Base-by-base conservation (phyloP, 2,329 filamentous ascomycete species). In the Aspergillus sp. region DNA sequence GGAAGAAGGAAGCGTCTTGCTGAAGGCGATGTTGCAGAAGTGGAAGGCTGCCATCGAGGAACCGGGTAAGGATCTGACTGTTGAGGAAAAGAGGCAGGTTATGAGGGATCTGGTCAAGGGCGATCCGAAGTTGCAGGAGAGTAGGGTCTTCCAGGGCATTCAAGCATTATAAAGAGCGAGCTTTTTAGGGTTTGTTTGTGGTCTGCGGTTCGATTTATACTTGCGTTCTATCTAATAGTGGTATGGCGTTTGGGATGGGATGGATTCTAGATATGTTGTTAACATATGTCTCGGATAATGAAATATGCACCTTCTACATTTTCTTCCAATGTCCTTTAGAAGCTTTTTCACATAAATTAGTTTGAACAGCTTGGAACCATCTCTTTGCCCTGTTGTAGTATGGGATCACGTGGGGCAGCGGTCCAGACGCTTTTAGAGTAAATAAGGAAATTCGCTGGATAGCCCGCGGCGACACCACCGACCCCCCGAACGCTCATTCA, bases 1-100 rank as follows among this genome's bases (percentile, higher is more conserved):
- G 0, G 92, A 96, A 67, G 86, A 93, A 72, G 95, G 95, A 7
- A 96, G 90, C 71, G 84, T 84, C 23, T 78, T 96, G 76, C 81
- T 99, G 49, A 98, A 98, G 77, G 84, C 88, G 47, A 82, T 97
- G 70, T 77, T 99, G 58, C 77, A 89, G 41, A 84, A 86, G 72
- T 99, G 95, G 95, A 97, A 96, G 80, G 82, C 85, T 52, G 80
- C 85, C 64, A 81, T 86, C 8, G 88, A 93, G 71, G 84, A 86
- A 11, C 78, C 84, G 58, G 81, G 75, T 1, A 84, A 81, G 31
- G 73, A 79, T 50, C 59, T 91, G 80, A 87, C 79, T 57, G 86
- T 87, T 66, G 87, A 90, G 64, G 87, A 96, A 72, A 93, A 95
- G 80, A 85, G 93, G 7, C 81, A 83, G 62, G 84, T 86, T 65